Conservation (phyloP, 331 rosid species). For the Dryas integrifolia region DNA sequence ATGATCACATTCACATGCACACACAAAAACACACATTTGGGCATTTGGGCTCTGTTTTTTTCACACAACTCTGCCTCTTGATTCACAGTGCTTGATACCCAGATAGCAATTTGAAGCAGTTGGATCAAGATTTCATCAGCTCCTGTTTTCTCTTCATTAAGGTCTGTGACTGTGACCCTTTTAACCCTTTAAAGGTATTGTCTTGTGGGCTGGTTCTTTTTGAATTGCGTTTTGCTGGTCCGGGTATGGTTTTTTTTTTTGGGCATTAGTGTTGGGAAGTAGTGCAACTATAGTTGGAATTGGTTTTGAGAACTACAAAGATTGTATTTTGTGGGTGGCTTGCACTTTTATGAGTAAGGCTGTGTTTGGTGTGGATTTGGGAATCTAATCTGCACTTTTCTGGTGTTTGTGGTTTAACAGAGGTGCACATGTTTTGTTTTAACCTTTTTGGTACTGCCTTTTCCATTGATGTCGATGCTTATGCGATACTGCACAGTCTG, state of each 20-base stretch:
- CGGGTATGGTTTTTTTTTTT: background rate
- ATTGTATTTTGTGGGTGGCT: slow-evolving; percentile 17
- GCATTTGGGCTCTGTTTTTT: slow-evolving; percentile 3
- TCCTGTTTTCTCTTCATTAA: slow-evolving; percentile 21
- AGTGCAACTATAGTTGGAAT: slow-evolving; percentile 21
- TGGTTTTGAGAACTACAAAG: slow-evolving; percentile 13
- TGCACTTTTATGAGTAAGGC: slow-evolving; percentile 14
- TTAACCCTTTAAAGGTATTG: slow-evolving; percentile 13
- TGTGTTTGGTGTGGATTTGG: slow-evolving; percentile 15
- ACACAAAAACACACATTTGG: background rate
- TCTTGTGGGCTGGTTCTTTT: slow-evolving; percentile 13
- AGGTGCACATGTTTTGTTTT: background rate
- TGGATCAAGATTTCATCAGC: slow-evolving; percentile 23
- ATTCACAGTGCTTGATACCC: slow-evolving; percentile 29
- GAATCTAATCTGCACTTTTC: slow-evolving; percentile 21
- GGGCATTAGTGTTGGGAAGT: slow-evolving; percentile 10
- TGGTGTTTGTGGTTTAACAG: slow-evolving; percentile 28
- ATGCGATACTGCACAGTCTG: background rate
- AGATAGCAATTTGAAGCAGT: slow-evolving; percentile 31
- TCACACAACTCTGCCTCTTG: slow-evolving; percentile 7
- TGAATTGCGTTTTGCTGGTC: background rate
- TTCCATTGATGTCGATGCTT: slow-evolving; percentile 23
- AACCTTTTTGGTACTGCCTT: slow-evolving; percentile 21
- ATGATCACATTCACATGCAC: slow-evolving; percentile 17
- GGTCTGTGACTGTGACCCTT: slow-evolving; percentile 44